A percentile compares a stretch with the other conserved stretches of the same genome.
phyloP scores from a whole-genome alignment of 768 basidiomycete species.

The Leccinum pellstonianum region DNA sequence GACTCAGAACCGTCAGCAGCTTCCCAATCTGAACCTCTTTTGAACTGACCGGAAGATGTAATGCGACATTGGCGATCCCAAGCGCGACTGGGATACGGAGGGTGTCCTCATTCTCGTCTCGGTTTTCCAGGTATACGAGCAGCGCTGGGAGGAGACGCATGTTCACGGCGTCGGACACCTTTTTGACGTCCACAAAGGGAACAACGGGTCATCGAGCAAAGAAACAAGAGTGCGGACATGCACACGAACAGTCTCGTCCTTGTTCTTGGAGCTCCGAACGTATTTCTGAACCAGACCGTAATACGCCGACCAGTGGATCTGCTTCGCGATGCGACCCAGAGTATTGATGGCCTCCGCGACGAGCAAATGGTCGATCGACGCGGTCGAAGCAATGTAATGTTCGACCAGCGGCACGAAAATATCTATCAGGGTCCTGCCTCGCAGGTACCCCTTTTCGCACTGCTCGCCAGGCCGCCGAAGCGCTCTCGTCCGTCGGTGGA shows the following conservation, averaged over 20 bases:
- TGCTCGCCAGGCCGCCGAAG: slow-evolving; percentile 80
- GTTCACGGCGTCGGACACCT: slow-evolving; percentile 75
- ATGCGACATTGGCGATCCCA: slow-evolving; percentile 82
- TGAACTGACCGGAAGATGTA: slow-evolving; percentile 64
- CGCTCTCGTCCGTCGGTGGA: slow-evolving; percentile 85
- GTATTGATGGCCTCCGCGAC: slow-evolving; percentile 86
- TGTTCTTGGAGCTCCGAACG: slow-evolving; percentile 63
- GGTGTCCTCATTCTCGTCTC: slow-evolving; percentile 79
- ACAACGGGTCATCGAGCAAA: slow-evolving; percentile 60
- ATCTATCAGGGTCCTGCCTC: slow-evolving; percentile 70
- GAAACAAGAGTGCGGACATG: slow-evolving; percentile 84
- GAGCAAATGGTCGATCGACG: slow-evolving; percentile 71
- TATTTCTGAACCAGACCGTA: slow-evolving; percentile 78
- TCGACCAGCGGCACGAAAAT: slow-evolving; percentile 86
- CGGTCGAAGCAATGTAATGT: slow-evolving; percentile 58
- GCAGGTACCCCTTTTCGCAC: slow-evolving; percentile 61
- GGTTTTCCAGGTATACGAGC: slow-evolving; percentile 76
- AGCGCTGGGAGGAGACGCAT: slow-evolving; percentile 75
- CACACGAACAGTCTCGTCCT: slow-evolving; percentile 33
- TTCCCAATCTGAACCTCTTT: slow-evolving; percentile 70
- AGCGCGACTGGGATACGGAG: slow-evolving; percentile 86
- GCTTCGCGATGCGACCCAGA: slow-evolving; percentile 73
- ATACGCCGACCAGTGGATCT: slow-evolving; percentile 84
- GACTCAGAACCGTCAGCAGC: slow-evolving; percentile 81
- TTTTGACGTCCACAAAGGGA: slow-evolving; percentile 23